Percentiles rank a stretch among this genome's conserved stretches.
phyloP scores from a whole-genome alignment of 1,139 yeast genomes.

The Saccharomycopsis crataegensis region DNA sequence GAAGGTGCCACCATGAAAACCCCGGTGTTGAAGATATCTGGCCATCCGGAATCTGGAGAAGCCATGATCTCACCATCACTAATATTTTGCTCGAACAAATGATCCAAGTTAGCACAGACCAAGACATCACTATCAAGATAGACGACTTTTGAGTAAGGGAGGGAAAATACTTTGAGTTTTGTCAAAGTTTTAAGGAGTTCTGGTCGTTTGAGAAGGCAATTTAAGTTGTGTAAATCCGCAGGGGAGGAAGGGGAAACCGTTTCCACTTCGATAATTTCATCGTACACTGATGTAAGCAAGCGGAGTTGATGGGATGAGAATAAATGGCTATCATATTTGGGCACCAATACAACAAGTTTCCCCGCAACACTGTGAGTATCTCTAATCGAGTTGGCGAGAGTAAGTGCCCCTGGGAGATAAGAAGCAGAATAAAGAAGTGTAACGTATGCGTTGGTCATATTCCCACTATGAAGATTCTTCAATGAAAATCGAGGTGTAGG shows the following conservation, averaged over 20 bases:
- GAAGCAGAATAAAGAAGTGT: constrained; percentile 58
- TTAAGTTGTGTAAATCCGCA: constrained; percentile 21
- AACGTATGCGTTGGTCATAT: constrained; percentile 44
- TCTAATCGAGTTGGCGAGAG: constrained; percentile 13
- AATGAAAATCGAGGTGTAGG: neutral
- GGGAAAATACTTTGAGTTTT: constrained; percentile 67
- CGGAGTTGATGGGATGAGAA: constrained; percentile 15
- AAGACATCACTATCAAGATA: constrained; percentile 82
- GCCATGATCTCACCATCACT: constrained; percentile 47
- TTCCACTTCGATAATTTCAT: constrained; percentile 29
- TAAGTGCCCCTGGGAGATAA: constrained; percentile 65
- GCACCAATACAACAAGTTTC: constrained; percentile 14
- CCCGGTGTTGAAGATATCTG: constrained; percentile 92
- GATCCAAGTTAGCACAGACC: constrained; percentile 42
- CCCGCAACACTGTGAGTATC: constrained; percentile 7
- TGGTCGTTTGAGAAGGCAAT: constrained; percentile 49
- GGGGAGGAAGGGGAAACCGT: constrained; percentile 27
- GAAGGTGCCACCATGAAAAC: constrained; percentile 65
- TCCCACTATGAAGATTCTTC: neutral
- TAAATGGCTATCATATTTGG: constrained; percentile 2
- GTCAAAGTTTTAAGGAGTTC: constrained; percentile 68
- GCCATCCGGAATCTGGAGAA: constrained; percentile 94
- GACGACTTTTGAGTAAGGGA: constrained; percentile 55
- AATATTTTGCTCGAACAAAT: constrained; percentile 34
- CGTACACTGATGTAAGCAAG: constrained; percentile 25